Percentiles rank a stretch among this genome's conserved stretches.
Evolutionary conservation across 2,329 filamentous ascomycete species (phyloP).

Genomic region (Pseudocercospora fijiensis): DNA sequence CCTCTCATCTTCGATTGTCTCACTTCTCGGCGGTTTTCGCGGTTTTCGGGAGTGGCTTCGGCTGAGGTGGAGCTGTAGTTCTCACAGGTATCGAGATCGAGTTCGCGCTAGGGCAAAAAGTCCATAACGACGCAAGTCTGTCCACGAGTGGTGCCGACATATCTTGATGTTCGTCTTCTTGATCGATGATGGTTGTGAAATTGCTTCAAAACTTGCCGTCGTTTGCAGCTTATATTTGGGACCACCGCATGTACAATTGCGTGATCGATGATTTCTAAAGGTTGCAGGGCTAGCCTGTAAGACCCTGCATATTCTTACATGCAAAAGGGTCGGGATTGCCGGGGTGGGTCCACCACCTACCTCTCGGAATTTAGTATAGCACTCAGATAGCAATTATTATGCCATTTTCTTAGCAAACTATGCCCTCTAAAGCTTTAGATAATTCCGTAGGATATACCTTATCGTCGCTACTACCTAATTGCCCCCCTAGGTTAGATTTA

Average conservation of each 20-base stretch:
- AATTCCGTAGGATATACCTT: no score
- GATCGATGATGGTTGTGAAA: neutral
- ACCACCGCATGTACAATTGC: neutral
- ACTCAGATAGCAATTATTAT: no score
- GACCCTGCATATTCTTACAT: neutral
- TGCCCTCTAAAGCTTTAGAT: no score
- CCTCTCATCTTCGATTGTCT: neutral
- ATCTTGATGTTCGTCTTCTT: neutral
- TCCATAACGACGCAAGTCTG: slow-evolving; percentile 7
- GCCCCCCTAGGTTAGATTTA: no score
- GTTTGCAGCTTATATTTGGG: neutral
- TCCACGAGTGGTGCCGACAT: slow-evolving; percentile 7
- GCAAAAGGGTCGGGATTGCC: no score
- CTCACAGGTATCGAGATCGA: slow-evolving; percentile 7
- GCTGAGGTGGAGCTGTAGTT: neutral
- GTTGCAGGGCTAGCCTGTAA: neutral
- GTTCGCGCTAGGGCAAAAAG: slow-evolving; percentile 6
- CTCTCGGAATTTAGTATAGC: no score
- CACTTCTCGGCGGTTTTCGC: neutral
- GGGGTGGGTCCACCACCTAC: no score
- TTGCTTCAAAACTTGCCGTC: neutral
- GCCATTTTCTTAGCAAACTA: no score
- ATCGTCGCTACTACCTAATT: no score
- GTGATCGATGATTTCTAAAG: neutral
- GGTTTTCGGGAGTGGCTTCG: neutral